Evolutionary conservation across 192 early-diverging fungal species (phyloP), one percentile per base, ranked within the genome.

Genomic region (Bifiguratus adelaidae): DNA sequence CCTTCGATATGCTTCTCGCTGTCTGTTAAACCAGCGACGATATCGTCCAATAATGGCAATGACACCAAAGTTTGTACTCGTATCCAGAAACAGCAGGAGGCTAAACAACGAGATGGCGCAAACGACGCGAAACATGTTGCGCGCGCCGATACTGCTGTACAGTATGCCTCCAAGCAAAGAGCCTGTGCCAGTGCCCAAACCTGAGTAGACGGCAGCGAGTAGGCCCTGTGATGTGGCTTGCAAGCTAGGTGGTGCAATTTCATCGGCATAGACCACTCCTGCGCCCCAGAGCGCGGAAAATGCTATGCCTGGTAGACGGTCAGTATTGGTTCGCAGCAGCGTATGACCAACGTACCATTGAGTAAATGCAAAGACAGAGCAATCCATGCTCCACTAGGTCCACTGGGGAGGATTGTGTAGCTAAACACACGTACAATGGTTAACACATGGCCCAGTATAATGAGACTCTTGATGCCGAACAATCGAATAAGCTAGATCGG

Each of bases 231-330:
- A 68, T 12, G 62, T 64, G 19, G 66, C 62, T 41, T 64, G 56
- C 15, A 68, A 41, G 25, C 50, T 56, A 1, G 61, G 61, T 21
- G 66, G 66, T 4, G 66, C 50, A n/a, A 60, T 27, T 43, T 68
- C 63, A 43, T 64, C 62, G 3, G 63, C 53, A 34, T 68, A 61
- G 6, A 60, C 63, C 2, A 68, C 66, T 20, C 62, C 66, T 15
- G 62, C 58, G 30, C 58, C 58, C 66, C 66, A 68, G 22, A 68
- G 30, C 11, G 66, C 53, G 8, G 66, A 65, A 52, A 68, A 68
- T 46, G 61, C 66, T 21, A 68, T 63, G 2, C 61, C 48, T 57
- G 37, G 16, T n/a, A 48, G 46, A 37, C n/a, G 32, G 32, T 33
- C 8, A 33, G 32, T 9, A 33, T 9, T n/a, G n/a, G n/a, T n/a